phyloP scores from a whole-genome alignment of 345 rosid species.

The Citrus australasica region DNA sequence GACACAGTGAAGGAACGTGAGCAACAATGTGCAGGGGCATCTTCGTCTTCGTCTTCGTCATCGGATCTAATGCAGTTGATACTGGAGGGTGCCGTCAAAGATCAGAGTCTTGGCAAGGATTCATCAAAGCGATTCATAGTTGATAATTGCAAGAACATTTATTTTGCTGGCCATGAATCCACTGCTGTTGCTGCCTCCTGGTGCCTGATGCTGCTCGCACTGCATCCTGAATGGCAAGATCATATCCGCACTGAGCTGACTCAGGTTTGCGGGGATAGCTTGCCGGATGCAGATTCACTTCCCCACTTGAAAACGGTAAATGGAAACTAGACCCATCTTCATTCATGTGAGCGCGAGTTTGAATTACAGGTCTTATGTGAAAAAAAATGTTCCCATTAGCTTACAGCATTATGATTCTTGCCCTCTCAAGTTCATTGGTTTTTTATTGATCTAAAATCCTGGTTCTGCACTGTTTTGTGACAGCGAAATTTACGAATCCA shows the following conservation, averaged over 20 bases:
- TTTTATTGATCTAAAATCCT: no score
- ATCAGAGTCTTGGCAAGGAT: conserved; percentile 27
- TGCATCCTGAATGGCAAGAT: conserved; percentile 72
- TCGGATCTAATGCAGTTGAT: conserved; percentile 62
- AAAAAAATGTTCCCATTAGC: no score
- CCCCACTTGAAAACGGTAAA: conserved; percentile 48
- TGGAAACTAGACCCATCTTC: no score
- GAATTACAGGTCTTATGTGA: no score
- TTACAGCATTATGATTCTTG: no score
- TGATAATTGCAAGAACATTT: conserved; percentile 83
- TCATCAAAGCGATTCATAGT: conserved; percentile 59
- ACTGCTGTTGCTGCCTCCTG: conserved; percentile 77
- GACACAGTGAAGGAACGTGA: conserved; percentile 59
- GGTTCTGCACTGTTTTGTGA: no score
- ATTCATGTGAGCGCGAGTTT: no score
- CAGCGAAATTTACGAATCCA: no score
- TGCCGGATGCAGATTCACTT: conserved; percentile 47
- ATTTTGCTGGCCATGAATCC: conserved; percentile 80
- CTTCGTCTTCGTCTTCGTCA: conserved; percentile 15
- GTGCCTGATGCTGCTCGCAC: conserved; percentile 82
- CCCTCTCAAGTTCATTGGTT: no score
- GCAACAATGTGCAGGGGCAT: conserved; percentile 28
- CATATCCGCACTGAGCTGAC: conserved; percentile 52
- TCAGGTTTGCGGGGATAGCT: conserved; percentile 32
- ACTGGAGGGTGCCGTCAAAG: conserved; percentile 55